phyloP scores from a whole-genome alignment of 305 asterid genomes.

The Salvia sclarea region DNA sequence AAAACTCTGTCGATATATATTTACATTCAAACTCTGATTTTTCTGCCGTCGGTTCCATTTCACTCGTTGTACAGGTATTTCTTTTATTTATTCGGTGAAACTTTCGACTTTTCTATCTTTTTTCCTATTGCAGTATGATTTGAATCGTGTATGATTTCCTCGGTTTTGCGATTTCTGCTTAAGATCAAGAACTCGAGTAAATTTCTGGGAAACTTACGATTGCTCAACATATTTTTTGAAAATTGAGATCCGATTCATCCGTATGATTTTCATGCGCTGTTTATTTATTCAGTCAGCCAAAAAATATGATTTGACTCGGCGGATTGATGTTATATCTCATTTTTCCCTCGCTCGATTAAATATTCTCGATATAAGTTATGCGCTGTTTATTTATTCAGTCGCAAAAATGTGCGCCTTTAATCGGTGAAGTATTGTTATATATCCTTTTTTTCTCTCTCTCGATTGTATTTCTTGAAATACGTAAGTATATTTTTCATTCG shows the following conservation, averaged over 20 bases:
- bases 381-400: not conserved
- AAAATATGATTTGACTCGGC: constrained; percentile 10
- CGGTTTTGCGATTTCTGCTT: constrained; percentile 10
- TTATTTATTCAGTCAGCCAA: too few relatives aligned
- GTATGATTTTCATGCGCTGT: not conserved
- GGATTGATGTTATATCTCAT: not conserved
- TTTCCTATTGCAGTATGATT: not conserved
- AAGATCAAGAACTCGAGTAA: not conserved
- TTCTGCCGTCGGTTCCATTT: constrained; percentile 18
- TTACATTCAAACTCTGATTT: constrained; percentile 21
- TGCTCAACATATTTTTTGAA: not conserved
- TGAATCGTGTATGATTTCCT: not conserved
- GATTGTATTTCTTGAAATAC: not conserved
- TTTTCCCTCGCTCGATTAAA: not conserved
- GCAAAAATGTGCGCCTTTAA: not conserved
- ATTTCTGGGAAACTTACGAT: not conserved
- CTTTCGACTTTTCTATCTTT: too few relatives aligned
- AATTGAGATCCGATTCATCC: not conserved
- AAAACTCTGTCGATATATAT: not conserved
- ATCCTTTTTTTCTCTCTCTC: not conserved
- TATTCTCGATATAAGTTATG: not conserved
- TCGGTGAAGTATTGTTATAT: constrained; percentile 10
- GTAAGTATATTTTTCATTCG: not conserved
- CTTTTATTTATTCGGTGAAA: too few relatives aligned
- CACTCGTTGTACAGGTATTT: constrained; percentile 40